Evolutionary conservation across 2,329 filamentous ascomycete genomes (phyloP), one percentile per base, ranked within the genome.

Genomic region (Exophiala sp.): DNA sequence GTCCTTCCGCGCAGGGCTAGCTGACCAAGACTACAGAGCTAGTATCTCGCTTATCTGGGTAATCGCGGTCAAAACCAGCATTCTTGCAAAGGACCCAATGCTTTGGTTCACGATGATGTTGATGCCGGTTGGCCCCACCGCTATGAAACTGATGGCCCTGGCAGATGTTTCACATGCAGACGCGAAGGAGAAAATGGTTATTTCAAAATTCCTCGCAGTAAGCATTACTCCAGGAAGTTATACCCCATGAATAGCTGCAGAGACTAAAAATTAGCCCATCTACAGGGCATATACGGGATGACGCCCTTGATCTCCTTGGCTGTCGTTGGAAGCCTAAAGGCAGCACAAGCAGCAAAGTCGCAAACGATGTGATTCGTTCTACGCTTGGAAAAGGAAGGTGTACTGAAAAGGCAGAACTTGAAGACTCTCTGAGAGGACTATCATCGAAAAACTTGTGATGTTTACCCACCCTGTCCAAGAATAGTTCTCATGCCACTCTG

Each of bases 81-180:
- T 81, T 2, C 63, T 87, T 2, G 71, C 73, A 5, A 62, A 72
- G 3, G 84, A 87, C 62, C 83, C 83, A 0, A 79, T 87, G 57
- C 68, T 87, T 21, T 87, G 83, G 82, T 87, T 87, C 62, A 73
- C 69, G 2, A 75, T 83, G 75, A 83, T 83, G 79, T 62, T 82
- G 12, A 81, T 81, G 75, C 78, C 79, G 0, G 71, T 74, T 1
- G 79, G 80, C 0, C 79, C 78, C 14, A 76, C 78, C 2, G 78
- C 78, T 0, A 71, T 81, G 73, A 77, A 78, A 18, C 64, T 82
- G 24, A 74, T 77, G 2, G 78, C 81, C 52, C 68, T 80, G 52
- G 68, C 69, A 5, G 65, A 68, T 38, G 63, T 68, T 1, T 63
- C 71, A 16, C 72, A 71, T 2, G 68, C 68, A 21, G 70, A 71